Evolutionary conservation across 352 stramenopile genomes (phyloP), one percentile per base, ranked within the genome.

Genomic region (Globisporangium uncinulatum): DNA sequence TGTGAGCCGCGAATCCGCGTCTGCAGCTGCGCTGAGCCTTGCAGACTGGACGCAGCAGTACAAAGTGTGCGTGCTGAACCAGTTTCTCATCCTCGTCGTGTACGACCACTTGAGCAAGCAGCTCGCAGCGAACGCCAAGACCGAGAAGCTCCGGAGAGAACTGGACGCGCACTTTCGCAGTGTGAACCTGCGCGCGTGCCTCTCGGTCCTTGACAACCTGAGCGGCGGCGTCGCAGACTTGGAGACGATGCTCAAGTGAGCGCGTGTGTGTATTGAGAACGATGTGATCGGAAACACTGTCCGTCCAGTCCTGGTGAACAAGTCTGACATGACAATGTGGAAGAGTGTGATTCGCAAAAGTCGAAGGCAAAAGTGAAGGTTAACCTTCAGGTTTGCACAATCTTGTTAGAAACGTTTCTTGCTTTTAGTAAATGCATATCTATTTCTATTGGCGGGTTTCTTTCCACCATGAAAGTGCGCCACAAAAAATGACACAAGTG

Each of bases 61-160:
- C 56, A 76, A 73, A 17, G 11, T 80, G 19, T 90, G 79, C 53
- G 69, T 87, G 44, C 65, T 93, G 13, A 93, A 93, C 58, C 83
- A 93, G 60, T 90, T 93, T 47, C 51, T 89, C 32, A 93, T 90
- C 56, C 74, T 93, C 47, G 83, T 84, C 21, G 80, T 89, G 32
- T 91, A 83, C 67, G 81, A 93, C 65, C 74, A 62, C 43, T 70
- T 91, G 46, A 93, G 73, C 70, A 91, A 91, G 60, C 79, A 81
- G 36, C 74, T 93, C 45, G 81, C 77, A n/a, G 65, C 67, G 14
- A 89, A 87, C 59, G 83, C 80, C 45, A 86, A 83, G 59, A 80
- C 69, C 8, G 70, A 85, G 45, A 85, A 78, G 56, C 66, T 90
- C 24, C 80, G 76, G 9, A 54, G 65, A 19, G 71, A 86, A 54